These are phyloP conservation scores for Yamadazyma insecticola DNA, from an alignment of 805 yeast species.

Conservation along the genomic window DNA sequence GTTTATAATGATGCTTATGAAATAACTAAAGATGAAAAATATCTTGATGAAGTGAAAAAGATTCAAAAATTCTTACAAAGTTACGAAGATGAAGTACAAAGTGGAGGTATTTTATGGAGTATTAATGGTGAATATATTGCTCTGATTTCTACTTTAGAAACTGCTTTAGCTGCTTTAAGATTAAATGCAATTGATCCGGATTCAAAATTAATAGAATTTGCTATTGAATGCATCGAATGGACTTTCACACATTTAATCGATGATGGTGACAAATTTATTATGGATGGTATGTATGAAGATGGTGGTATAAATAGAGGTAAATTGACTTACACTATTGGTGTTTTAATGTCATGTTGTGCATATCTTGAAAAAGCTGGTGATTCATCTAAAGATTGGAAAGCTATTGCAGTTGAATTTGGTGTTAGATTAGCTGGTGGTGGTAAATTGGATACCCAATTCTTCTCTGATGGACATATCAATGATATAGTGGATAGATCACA, in stretches of 20 bases:
- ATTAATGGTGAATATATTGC: slow-evolving; percentile 16
- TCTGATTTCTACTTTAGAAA: slow-evolving; percentile 21
- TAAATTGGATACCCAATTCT: slow-evolving; percentile 13
- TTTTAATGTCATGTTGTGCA: slow-evolving; percentile 20
- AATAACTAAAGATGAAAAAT: slow-evolving; percentile 1
- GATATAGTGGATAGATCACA: slow-evolving; percentile 22
- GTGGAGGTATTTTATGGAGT: slow-evolving; percentile 20
- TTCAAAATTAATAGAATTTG: slow-evolving; percentile 10
- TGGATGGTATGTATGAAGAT: slow-evolving; percentile 17
- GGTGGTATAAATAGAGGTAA: slow-evolving; percentile 20
- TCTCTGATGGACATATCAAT: slow-evolving; percentile 17
- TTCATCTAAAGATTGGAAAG: slow-evolving; percentile 14
- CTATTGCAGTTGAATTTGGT: slow-evolving; percentile 18
- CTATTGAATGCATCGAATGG: slow-evolving; percentile 13
- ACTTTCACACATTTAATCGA: slow-evolving; percentile 11
- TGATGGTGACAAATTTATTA: slow-evolving; percentile 12
- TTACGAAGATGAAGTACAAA: slow-evolving; percentile 64
- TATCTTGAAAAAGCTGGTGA: slow-evolving; percentile 12
- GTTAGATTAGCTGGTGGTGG: slow-evolving; percentile 13
- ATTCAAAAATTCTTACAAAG: slow-evolving; percentile 50
- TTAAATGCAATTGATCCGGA: slow-evolving; percentile 10
- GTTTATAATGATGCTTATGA: slow-evolving; percentile 13
- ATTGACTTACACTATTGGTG: slow-evolving; percentile 26
- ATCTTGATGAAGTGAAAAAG: slow-evolving; percentile 6
- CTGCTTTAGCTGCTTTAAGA: slow-evolving; percentile 18